These are phyloP conservation scores for Suhomyces sp. DNA, from an alignment of 805 yeast species.

Conservation along the genomic window DNA sequence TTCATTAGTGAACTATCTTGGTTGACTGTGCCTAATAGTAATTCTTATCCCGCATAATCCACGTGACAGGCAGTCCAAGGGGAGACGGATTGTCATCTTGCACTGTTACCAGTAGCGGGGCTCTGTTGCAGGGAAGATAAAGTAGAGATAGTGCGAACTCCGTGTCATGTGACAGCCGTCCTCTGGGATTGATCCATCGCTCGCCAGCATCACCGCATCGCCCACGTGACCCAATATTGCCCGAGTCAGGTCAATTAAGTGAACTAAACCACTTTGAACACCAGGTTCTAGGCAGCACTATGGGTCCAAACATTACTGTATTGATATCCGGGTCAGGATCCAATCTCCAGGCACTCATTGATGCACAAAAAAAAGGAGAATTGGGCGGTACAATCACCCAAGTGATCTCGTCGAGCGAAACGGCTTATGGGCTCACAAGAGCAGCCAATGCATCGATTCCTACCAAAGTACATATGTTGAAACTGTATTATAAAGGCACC, in stretches of 20 bases:
- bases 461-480: constrained; percentile 68
- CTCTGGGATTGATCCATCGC: neutral
- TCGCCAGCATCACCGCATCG: neutral
- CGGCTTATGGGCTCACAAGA: constrained; percentile 85
- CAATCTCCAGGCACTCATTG: constrained; percentile 92
- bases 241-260: constrained; percentile 11
- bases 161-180: neutral
- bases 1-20: too few relatives aligned
- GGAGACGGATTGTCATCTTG: neutral
- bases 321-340: constrained; percentile 94
- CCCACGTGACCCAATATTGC: constrained; percentile 3
- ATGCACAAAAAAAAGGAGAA: constrained; percentile 50
- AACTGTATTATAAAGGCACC: constrained; percentile 67
- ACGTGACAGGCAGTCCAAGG: neutral
- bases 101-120: neutral
- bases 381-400: constrained; percentile 48
- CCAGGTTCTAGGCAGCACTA: neutral
- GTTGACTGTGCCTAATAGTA: neutral
- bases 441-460: constrained; percentile 70
- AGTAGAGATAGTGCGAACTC: neutral
- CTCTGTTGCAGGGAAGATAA: neutral
- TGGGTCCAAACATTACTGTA: constrained; percentile 50
- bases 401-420: constrained; percentile 80
- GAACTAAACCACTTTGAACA: neutral
- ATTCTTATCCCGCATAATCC: neutral